phyloP scores from a whole-genome alignment of 2,329 filamentous ascomycete species.

The Didymella exigua region DNA sequence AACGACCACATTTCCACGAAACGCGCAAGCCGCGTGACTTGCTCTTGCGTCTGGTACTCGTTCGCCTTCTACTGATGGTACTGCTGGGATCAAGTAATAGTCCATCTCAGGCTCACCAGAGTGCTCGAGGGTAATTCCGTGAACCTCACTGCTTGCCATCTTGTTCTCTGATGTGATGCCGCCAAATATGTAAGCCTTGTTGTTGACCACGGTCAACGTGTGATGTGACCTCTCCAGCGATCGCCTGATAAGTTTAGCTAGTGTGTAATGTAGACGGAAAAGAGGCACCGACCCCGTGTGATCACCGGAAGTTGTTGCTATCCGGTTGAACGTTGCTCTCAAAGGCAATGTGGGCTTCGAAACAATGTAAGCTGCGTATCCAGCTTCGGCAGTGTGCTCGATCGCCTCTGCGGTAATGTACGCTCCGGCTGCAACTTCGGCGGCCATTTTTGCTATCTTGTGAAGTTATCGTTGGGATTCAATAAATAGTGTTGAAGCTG shows the following conservation, averaged over 20 bases:
- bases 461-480: neutral
- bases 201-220: slow-evolving; percentile 47
- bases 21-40: slow-evolving; percentile 49
- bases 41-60: slow-evolving; percentile 44
- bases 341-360: slow-evolving; percentile 52
- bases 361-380: slow-evolving; percentile 50
- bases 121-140: slow-evolving; percentile 46
- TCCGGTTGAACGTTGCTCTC: slow-evolving; percentile 50
- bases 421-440: slow-evolving; percentile 49
- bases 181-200: slow-evolving; percentile 55
- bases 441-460: slow-evolving; percentile 39
- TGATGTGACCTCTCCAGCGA: slow-evolving; percentile 47
- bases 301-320: slow-evolving; percentile 48
- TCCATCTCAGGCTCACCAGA: slow-evolving; percentile 45
- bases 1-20: slow-evolving; percentile 48
- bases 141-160: slow-evolving; percentile 52
- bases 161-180: slow-evolving; percentile 46
- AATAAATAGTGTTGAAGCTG: neutral
- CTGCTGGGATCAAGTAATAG: slow-evolving; percentile 51
- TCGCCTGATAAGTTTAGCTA: slow-evolving; percentile 26
- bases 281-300: slow-evolving; percentile 31
- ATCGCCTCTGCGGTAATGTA: slow-evolving; percentile 48
- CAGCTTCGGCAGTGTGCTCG: slow-evolving; percentile 49
- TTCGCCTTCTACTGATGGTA: slow-evolving; percentile 39
- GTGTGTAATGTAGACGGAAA: neutral